Conservation (phyloP, 306 rosid species). For the Datisca glomerata region DNA sequence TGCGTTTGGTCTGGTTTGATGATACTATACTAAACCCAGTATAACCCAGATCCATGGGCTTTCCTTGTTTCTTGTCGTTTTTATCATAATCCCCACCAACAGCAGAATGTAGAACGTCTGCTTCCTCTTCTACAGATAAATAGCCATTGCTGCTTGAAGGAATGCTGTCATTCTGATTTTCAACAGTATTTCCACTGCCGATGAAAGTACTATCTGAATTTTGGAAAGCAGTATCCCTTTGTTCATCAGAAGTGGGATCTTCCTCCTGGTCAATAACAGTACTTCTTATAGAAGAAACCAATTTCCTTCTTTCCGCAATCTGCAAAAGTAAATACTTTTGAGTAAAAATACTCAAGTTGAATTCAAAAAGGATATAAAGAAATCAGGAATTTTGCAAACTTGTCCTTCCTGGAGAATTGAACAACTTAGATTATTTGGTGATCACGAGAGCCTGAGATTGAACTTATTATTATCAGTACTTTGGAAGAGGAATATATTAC, state of each 20-base stretch:
- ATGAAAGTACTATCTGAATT: conserved; percentile 15
- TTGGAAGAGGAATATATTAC: too few relatives aligned
- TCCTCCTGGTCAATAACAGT: conserved; percentile 25
- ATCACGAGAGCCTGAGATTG: too few relatives aligned
- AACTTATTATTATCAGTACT: too few relatives aligned
- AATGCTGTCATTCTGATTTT: conserved; percentile 22
- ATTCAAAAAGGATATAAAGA: not conserved
- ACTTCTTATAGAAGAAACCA: conserved; percentile 44
- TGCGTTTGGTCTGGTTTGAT: too few relatives aligned
- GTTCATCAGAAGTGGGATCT: conserved; percentile 23
- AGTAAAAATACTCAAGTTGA: not conserved
- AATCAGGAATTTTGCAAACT: too few relatives aligned
- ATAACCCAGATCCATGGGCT: conserved; percentile 13
- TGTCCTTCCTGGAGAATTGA: too few relatives aligned
- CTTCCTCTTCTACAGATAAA: conserved; percentile 29
- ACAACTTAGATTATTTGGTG: too few relatives aligned
- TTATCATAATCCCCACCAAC: conserved; percentile 14
- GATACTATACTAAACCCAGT: too few relatives aligned
- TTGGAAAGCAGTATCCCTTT: conserved; percentile 16
- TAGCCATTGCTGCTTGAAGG: conserved; percentile 17
- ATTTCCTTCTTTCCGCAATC: conserved; percentile 81
- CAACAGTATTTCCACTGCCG: conserved; percentile 13
- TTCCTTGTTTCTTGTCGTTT: conserved; percentile 20
- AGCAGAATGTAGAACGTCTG: conserved; percentile 18
- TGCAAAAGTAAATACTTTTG: conserved; percentile 16